These are phyloP conservation scores for Cokeromyces recurvatus DNA, from an alignment of 371 early-diverging fungal genomes.

Conservation along the genomic window DNA sequence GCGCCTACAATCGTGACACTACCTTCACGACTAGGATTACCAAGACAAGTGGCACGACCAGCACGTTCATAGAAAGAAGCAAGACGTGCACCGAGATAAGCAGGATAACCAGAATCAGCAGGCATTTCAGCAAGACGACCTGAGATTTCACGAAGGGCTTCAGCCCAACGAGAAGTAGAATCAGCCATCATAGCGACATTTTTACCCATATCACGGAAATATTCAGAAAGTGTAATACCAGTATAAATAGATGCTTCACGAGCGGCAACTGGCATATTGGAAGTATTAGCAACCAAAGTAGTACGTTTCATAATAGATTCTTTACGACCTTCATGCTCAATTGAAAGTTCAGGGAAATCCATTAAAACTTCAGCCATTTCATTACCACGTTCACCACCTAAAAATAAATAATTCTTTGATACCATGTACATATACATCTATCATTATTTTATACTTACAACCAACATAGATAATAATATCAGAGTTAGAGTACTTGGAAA, in stretches of 20 bases:
- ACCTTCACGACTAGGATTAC: conserved; percentile 94
- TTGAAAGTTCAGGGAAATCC: conserved; percentile 99
- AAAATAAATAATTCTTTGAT: not conserved
- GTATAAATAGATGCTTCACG: conserved; percentile 99
- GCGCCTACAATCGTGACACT: conserved; percentile 99
- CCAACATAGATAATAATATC: conserved; percentile 99
- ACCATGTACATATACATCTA: not conserved
- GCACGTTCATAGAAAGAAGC: conserved; percentile 99
- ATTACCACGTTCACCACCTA: conserved; percentile 98
- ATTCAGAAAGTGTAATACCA: conserved; percentile 99
- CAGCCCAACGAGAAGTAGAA: conserved; percentile 99
- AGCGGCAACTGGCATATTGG: conserved; percentile 99
- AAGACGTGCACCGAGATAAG: conserved; percentile 98
- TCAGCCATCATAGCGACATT: conserved; percentile 99
- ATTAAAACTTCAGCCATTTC: conserved; percentile 99
- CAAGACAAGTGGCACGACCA: conserved; percentile 95
- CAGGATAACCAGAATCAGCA: conserved; percentile 99
- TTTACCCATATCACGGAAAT: conserved; percentile 99
- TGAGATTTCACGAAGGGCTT: conserved; percentile 99
- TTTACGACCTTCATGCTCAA: conserved; percentile 88
- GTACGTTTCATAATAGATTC: conserved; percentile 99
- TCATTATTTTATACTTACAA: conserved; percentile 60
- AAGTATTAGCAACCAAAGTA: conserved; percentile 99
- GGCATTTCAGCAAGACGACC: conserved; percentile 99
- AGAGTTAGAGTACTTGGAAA: conserved; percentile 99